Conservation (phyloP, 2,329 filamentous ascomycete species). For the Fusarium nematophilum region DNA sequence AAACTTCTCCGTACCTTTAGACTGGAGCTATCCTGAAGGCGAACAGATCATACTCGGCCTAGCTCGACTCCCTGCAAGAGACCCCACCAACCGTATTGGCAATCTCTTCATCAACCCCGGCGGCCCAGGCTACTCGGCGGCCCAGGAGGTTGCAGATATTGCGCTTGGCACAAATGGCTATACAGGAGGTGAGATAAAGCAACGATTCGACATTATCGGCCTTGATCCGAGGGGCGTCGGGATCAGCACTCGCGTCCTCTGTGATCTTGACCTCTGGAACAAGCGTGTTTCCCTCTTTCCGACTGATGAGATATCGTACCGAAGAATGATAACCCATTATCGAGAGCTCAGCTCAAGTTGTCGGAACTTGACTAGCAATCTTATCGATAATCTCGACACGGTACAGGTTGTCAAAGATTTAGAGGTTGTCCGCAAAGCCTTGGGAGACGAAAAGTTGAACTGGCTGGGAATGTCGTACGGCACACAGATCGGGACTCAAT, state of each 20-base stretch:
- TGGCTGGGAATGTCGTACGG: slow-evolving; percentile 54
- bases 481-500: slow-evolving; percentile 23
- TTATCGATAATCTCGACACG: slow-evolving; percentile 39
- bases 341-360: slow-evolving; percentile 37
- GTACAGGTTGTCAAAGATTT: slow-evolving; percentile 40
- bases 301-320: slow-evolving; percentile 6
- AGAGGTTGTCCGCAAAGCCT: slow-evolving; percentile 37
- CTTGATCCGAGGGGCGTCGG: slow-evolving; percentile 58
- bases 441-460: slow-evolving; percentile 41
- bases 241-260: slow-evolving; percentile 53
- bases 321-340: slow-evolving; percentile 26
- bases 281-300: slow-evolving; percentile 17
- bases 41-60: too few relatives aligned
- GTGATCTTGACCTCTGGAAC: slow-evolving; percentile 48
- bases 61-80: too few relatives aligned
- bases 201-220: slow-evolving; percentile 56
- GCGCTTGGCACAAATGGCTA: slow-evolving; percentile 9
- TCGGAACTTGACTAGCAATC: slow-evolving; percentile 34
- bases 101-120: slow-evolving; percentile 41
- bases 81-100: too few relatives aligned
- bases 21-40: too few relatives aligned
- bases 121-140: slow-evolving; percentile 35
- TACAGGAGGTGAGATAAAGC: slow-evolving; percentile 27
- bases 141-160: slow-evolving; percentile 11
- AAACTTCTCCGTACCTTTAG: too few relatives aligned